Base-by-base conservation (phyloP, 768 basidiomycete species). In the Mycena crocata region DNA sequence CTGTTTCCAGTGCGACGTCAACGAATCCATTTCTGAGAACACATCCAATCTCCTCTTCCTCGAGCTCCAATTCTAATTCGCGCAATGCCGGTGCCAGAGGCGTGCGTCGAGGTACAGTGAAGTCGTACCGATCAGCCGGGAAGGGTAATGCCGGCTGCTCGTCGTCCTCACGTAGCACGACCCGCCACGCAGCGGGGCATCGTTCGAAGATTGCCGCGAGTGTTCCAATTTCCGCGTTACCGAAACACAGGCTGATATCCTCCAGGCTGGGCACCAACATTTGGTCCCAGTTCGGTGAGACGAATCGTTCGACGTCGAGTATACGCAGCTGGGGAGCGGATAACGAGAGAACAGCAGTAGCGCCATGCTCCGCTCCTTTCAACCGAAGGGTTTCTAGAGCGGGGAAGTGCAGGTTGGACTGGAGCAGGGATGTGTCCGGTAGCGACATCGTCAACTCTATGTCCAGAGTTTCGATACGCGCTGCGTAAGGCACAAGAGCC, bases 381-480 rank as follows among this genome's bases (percentile, higher is more conserved):
- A 64, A 13, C 19, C 55, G 45, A 14, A 64, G 62, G 15, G 37
- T 48, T 17, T 28, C 34, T 2, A 64, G 37, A 5, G 39, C 26
- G 40, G 54, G 45, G 34, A 63, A 63, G 24, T 48, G 32, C 34
- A 56, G 21, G 31, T 31, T 37, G 6, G 52, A 37, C 13, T 42
- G 23, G n/a, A 62, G 61, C 0, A 54, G 44, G 31, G 50, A n/a
- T 2, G 28, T 7, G 24, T 5, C 40, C 30, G 19, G 15, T 30
- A n/a, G 14, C 15, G 42, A 12, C 0, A 24, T 13, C 2, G 19
- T 28, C 10, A 62, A 54, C 4, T 28, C 3, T 5, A 62, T n/a
- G 15, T 37, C 17, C 13, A 62, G 51, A 5, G 51, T 52, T 35
- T 45, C 50, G 61, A 62, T 45, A 24, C 61, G 61, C 23, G 50